These are phyloP conservation scores for Aquilaria sinensis DNA, from an alignment of 345 rosid genomes.

Conservation along the genomic window DNA sequence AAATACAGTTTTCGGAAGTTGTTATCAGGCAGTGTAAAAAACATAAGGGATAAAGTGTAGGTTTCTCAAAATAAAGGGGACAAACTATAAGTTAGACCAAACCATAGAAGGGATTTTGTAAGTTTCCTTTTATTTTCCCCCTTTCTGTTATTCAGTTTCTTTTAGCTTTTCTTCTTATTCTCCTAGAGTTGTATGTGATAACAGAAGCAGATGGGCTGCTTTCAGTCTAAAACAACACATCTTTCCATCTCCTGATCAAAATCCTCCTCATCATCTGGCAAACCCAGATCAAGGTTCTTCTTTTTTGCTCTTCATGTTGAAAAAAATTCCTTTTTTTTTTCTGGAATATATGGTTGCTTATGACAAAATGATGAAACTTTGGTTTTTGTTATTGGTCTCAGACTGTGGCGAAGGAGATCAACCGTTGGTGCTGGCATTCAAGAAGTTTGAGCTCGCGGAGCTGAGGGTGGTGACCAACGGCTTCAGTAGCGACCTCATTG, in stretches of 20 bases:
- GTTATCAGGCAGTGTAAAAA: no score
- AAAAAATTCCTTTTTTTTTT: constrained; percentile 12
- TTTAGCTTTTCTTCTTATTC: background rate
- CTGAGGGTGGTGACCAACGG: constrained; percentile 71
- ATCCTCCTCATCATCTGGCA: constrained; percentile 39
- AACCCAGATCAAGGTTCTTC: constrained; percentile 59
- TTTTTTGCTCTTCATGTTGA: constrained; percentile 3
- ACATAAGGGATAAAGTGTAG: no score
- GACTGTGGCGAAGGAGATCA: constrained; percentile 39
- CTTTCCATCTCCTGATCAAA: constrained; percentile 61
- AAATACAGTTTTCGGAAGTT: no score
- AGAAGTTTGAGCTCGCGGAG: constrained; percentile 57
- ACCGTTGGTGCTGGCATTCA: constrained; percentile 43
- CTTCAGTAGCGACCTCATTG: constrained; percentile 56
- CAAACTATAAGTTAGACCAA: no score
- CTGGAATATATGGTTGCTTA: background rate
- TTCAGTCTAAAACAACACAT: constrained; percentile 78
- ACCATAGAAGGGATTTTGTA: no score
- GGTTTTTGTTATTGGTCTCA: constrained; percentile 2
- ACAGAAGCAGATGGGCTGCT: constrained; percentile 62
- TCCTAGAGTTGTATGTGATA: background rate
- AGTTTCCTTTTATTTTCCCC: background rate
- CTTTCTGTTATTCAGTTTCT: background rate
- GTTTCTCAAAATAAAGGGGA: no score
- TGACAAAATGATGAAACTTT: background rate